These are phyloP conservation scores for Acanthamoeba culbertsoni DNA, from an alignment of 208 protist species.

Conservation along the genomic window DNA sequence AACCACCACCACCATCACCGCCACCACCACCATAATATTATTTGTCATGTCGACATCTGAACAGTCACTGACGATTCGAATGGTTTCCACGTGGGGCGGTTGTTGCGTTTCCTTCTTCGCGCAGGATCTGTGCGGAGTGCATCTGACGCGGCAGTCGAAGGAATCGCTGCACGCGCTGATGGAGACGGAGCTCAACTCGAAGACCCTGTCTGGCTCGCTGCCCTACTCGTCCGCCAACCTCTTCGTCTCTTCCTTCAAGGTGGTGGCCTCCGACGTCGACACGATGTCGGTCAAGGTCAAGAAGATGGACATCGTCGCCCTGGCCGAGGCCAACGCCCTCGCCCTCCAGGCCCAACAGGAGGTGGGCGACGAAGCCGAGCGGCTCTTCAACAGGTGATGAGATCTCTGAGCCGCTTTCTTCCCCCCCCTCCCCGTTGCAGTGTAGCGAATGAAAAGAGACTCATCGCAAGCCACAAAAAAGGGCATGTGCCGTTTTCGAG, in stretches of 20 bases:
- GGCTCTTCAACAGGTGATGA: neutral
- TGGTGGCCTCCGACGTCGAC: constrained; percentile 8
- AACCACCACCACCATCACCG: too few relatives aligned
- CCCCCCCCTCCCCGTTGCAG: too few relatives aligned
- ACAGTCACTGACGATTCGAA: too few relatives aligned
- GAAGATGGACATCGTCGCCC: neutral
- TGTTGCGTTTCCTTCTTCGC: too few relatives aligned
- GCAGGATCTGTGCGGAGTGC: constrained; percentile 1
- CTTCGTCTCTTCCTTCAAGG: constrained; percentile 4
- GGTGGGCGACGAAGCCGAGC: constrained; percentile 26
- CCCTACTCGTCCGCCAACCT: neutral
- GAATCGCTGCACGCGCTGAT: neutral
- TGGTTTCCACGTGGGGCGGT: too few relatives aligned
- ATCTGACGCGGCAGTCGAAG: neutral
- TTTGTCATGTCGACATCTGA: too few relatives aligned
- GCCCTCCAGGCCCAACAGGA: constrained; percentile 27
- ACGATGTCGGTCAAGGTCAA: neutral
- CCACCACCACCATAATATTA: too few relatives aligned
- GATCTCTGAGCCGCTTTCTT: too few relatives aligned
- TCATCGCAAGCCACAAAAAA: too few relatives aligned
- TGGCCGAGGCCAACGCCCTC: constrained; percentile 24
- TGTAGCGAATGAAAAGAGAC: too few relatives aligned
- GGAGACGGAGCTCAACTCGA: neutral
- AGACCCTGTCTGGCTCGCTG: neutral
- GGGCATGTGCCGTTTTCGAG: neutral